A percentile compares a stretch with the other conserved stretches of the same genome.
These are phyloP conservation scores for Hippophae rhamnoides DNA, from an alignment of 306 rosid genomes.

Conservation along the genomic window DNA sequence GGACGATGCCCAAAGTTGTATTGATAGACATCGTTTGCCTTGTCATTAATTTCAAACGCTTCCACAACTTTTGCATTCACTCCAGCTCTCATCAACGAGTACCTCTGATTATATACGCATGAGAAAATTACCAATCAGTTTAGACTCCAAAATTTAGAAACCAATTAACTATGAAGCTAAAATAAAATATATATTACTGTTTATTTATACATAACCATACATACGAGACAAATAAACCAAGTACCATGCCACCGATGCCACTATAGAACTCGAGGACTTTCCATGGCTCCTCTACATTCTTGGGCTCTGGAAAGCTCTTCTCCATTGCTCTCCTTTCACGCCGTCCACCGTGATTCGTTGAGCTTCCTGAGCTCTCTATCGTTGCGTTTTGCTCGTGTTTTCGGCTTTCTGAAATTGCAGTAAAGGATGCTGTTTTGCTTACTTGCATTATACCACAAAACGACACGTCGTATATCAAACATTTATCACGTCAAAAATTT, in stretches of 20 bases:
- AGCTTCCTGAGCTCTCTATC: too few species aligned
- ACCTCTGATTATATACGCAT: conserved; percentile 36
- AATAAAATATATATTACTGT: neutral
- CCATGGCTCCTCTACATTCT: conserved; percentile 31
- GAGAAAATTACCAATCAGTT: neutral
- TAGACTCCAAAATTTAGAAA: neutral
- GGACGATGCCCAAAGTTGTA: conserved; percentile 83
- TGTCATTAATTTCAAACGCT: conserved; percentile 87
- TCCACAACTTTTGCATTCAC: conserved; percentile 54
- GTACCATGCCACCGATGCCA: conserved; percentile 94
- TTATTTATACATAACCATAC: neutral
- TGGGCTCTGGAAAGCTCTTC: neutral
- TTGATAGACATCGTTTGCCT: conserved; percentile 74
- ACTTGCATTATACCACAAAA: too few species aligned
- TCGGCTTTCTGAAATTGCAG: too few species aligned
- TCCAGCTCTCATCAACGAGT: conserved; percentile 54
- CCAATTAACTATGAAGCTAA: neutral
- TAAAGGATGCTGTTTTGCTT: too few species aligned
- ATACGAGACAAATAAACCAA: neutral
- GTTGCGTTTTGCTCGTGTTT: too few species aligned
- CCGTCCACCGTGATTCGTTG: too few species aligned
- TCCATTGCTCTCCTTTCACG: too few species aligned
- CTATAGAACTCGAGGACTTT: conserved; percentile 90
- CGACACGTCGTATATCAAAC: too few species aligned
- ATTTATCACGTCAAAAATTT: too few species aligned